These are phyloP conservation scores for Hanseniaspora sp. DNA, from an alignment of 1,139 yeast species.

Conservation along the genomic window DNA sequence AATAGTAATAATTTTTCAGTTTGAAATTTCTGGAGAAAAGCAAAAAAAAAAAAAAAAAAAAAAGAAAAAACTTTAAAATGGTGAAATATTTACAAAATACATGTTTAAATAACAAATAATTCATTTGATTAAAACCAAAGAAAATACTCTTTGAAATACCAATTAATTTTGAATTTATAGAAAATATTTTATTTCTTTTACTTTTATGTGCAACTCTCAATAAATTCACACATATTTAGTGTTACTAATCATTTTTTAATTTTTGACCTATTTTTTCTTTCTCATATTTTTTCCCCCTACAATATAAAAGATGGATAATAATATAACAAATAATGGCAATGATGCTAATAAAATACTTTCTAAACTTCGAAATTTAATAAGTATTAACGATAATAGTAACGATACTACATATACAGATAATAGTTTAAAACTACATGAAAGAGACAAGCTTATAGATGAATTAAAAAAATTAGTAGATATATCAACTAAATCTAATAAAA, in stretches of 20 bases:
- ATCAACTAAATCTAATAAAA: neutral
- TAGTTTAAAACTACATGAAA: neutral
- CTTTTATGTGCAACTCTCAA: neutral
- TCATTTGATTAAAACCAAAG: neutral
- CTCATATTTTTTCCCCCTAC: no score
- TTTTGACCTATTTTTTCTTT: no score
- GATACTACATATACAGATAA: neutral
- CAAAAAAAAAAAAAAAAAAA: no score
- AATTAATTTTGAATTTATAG: neutral
- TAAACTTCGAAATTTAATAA: neutral
- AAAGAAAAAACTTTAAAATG: no score
- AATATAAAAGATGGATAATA: neutral
- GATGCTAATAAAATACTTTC: neutral
- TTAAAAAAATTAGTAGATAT: slow-evolving; percentile 1
- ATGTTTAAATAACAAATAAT: no score
- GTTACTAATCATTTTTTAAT: no score
- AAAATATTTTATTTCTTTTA: neutral
- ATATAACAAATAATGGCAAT: no score
- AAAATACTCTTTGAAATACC: neutral
- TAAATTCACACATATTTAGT: no score
- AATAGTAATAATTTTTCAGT: no score
- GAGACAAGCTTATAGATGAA: slow-evolving; percentile 7
- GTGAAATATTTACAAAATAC: no score
- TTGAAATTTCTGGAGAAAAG: no score
- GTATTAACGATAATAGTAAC: neutral